Evolutionary conservation across 2,329 filamentous ascomycete species (phyloP).

Genomic region (Cordyceps fumosorosea): DNA sequence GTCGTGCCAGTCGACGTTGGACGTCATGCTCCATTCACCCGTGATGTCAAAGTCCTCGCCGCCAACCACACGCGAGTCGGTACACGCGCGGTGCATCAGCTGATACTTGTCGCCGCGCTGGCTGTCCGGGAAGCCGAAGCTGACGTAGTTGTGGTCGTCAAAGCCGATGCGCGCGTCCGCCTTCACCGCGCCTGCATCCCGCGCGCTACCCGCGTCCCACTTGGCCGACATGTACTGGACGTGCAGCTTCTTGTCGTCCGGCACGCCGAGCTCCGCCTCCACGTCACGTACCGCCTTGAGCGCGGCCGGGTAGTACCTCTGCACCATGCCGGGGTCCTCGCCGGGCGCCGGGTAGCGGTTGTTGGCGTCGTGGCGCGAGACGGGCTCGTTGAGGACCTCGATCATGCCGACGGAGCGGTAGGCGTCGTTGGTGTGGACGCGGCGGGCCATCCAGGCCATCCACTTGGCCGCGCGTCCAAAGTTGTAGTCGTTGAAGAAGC

Average conservation of each 20-base stretch:
- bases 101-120: slow-evolving; percentile 15
- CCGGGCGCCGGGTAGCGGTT: slow-evolving; percentile 20
- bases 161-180: slow-evolving; percentile 42
- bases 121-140: slow-evolving; percentile 10
- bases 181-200: slow-evolving; percentile 13
- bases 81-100: slow-evolving; percentile 34
- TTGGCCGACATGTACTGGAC: slow-evolving; percentile 41
- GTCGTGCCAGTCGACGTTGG: slow-evolving; percentile 35
- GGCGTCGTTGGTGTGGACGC: slow-evolving; percentile 41
- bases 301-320: slow-evolving; percentile 19
- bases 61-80: slow-evolving; percentile 34
- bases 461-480: slow-evolving; percentile 49
- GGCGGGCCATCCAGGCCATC: slow-evolving; percentile 47
- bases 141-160: slow-evolving; percentile 49
- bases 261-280: slow-evolving; percentile 16
- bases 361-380: slow-evolving; percentile 21
- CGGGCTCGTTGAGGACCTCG: slow-evolving; percentile 51
- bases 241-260: slow-evolving; percentile 27
- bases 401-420: slow-evolving; percentile 54
- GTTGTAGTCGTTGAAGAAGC: slow-evolving; percentile 50
- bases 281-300: slow-evolving; percentile 20
- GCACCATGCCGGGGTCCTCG: slow-evolving; percentile 17
- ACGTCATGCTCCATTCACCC: slow-evolving; percentile 51
- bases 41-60: slow-evolving; percentile 36
- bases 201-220: slow-evolving; percentile 43